Percentiles rank a stretch among this genome's conserved stretches.
Conservation (phyloP, 352 stramenopile species). For the Elongisporangium senticosum region DNA sequence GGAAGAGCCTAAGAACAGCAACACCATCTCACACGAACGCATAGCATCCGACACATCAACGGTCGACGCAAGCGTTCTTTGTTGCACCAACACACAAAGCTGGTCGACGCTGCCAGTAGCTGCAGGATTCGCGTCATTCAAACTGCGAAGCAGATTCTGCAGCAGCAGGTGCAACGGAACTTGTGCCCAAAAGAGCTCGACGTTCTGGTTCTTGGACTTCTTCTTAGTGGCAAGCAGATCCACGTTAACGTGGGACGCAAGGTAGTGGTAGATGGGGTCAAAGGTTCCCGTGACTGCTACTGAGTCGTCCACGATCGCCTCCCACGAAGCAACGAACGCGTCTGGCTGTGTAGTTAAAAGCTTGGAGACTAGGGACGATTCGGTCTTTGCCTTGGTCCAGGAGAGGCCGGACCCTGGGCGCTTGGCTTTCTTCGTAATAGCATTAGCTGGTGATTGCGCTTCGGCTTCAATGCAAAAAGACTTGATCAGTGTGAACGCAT, state of each 20-base stretch:
- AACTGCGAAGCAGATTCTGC: slow-evolving; percentile 9
- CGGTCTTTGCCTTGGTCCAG: slow-evolving; percentile 5
- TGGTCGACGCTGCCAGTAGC: background rate
- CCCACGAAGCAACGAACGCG: slow-evolving; percentile 25
- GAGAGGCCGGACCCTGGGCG: background rate
- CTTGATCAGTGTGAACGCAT: slow-evolving; percentile 37
- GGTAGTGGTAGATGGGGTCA: slow-evolving; percentile 40
- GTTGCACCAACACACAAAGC: slow-evolving; percentile 8
- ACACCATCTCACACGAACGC: slow-evolving; percentile 41
- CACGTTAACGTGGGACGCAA: slow-evolving; percentile 34
- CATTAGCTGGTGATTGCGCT: background rate
- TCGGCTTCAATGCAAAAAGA: slow-evolving; percentile 16
- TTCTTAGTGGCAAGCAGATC: slow-evolving; percentile 26
- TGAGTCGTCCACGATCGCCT: slow-evolving; percentile 30
- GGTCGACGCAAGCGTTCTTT: slow-evolving; percentile 6
- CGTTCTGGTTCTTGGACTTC: slow-evolving; percentile 16
- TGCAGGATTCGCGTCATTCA: background rate
- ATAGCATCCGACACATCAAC: slow-evolving; percentile 16
- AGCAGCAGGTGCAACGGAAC: slow-evolving; percentile 12
- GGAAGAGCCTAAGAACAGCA: slow-evolving; percentile 31
- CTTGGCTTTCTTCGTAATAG: slow-evolving; percentile 1
- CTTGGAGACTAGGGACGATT: slow-evolving; percentile 6
- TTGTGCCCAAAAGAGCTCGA: slow-evolving; percentile 4
- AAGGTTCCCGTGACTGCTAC: slow-evolving; percentile 22
- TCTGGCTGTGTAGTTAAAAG: slow-evolving; percentile 15